These are phyloP conservation scores for Pythium grandisporangium DNA, from an alignment of 352 stramenopile species.

Conservation along the genomic window DNA sequence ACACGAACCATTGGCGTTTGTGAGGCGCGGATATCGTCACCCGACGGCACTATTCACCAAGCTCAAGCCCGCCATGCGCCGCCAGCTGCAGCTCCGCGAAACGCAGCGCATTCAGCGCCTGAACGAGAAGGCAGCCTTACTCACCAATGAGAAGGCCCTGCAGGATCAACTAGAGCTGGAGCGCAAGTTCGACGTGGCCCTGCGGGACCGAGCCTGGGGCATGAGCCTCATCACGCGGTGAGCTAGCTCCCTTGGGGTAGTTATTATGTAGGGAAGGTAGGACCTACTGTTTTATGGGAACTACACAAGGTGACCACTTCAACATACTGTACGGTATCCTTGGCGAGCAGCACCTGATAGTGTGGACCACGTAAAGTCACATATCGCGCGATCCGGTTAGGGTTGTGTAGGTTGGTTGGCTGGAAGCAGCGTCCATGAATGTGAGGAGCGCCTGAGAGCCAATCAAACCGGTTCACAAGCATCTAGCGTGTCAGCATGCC, in stretches of 20 bases:
- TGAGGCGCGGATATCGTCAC: neutral
- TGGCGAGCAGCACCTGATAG: too few species aligned
- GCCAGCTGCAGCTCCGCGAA: conserved; percentile 11
- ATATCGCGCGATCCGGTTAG: too few species aligned
- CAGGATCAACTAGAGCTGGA: conserved; percentile 9
- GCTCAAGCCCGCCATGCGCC: conserved; percentile 11
- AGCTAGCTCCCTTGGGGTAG: neutral
- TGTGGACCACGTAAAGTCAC: too few species aligned
- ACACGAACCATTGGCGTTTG: conserved; percentile 8
- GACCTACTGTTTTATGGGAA: too few species aligned
- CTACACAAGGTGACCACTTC: conserved; percentile 8
- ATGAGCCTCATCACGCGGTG: neutral
- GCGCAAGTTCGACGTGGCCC: conserved; percentile 1
- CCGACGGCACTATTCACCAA: conserved; percentile 9
- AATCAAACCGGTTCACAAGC: too few species aligned
- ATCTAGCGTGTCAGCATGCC: too few species aligned
- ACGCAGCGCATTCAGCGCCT: conserved; percentile 13
- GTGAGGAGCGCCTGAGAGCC: too few species aligned
- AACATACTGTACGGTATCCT: too few species aligned
- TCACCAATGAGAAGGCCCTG: conserved; percentile 1
- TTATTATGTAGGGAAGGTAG: too few species aligned
- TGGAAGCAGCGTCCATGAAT: too few species aligned
- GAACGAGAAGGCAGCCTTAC: conserved; percentile 12
- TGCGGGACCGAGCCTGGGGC: neutral
- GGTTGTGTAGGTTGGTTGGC: too few species aligned